Evolutionary conservation across 257 asterid genomes (phyloP), one percentile per base, ranked within the genome.

Genomic region (Scutellaria barbata): DNA sequence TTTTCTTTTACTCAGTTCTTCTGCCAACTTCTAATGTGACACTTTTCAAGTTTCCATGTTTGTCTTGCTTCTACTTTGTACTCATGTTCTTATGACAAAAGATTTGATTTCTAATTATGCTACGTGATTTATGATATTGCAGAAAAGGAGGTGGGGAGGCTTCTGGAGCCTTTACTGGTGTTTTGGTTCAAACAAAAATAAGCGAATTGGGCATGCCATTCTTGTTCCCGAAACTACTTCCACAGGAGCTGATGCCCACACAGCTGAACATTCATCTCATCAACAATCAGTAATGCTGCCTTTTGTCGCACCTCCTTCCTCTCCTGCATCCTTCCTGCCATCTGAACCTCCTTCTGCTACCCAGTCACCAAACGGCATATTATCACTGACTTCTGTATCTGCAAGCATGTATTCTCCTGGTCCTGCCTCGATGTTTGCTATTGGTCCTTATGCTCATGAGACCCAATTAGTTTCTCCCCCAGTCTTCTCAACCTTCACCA

Each of bases 381-480:
- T 84, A 9, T 90, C 92, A 16, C 65, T 85, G 63, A 78, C 81
- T 9, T 80, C 94, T 52, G 83, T 82, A 43, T 81, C 96, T 6
- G 89, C 90, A 56, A 85, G 76, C 82, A 89, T 85, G 85, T 91
- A 84, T 73, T 94, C 99, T 57, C 96, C 99, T 17, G 77, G 90
- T 40, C 92, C 99, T 5, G 67, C 84, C 61, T 89, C 98, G 9
- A 95, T 95, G 63, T 95, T 95, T 74, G 84, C 97, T 14, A 88
- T 87, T 18, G 99, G 99, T 42, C 99, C 99, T 37, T 95, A 89
- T 10, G 92, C 98, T 45, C 86, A 95, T 52, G 99, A 95, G 78
- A 76, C 96, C 46, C 99, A 89, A 81, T 73, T 92, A 79, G 99
- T 95, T 51, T 88, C 99, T 48, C 98, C 99, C 45, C 99, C 99